Conservation (phyloP, 495 filamentous ascomycete species). For the Penicillium verhagenii region DNA sequence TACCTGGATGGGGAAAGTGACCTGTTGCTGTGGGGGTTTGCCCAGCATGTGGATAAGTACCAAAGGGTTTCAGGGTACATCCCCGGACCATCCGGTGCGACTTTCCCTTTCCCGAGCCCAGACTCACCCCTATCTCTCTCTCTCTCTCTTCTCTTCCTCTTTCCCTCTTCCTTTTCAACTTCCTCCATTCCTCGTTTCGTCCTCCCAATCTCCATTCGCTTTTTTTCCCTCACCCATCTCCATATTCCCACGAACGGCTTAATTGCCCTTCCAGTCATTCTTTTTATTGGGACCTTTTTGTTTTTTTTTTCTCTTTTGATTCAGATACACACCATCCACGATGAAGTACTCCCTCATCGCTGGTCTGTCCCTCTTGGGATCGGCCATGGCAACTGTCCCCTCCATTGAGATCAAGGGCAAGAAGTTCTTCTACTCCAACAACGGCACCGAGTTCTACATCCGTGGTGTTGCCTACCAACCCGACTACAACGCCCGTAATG, state of each 20-base stretch:
- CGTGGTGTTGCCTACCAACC: constrained; percentile 88
- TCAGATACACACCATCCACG: constrained; percentile 15
- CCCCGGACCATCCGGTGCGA: not conserved
- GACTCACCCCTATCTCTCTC: not conserved
- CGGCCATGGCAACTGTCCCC: constrained; percentile 58
- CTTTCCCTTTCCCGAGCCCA: not conserved
- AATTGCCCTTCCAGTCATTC: constrained; percentile 15
- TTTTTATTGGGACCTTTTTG: constrained; percentile 10
- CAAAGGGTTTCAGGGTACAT: not conserved
- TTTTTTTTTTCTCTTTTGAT: constrained; percentile 9
- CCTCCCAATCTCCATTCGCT: constrained; percentile 1
- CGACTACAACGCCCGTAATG: constrained; percentile 45
- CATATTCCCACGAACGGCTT: constrained; percentile 1
- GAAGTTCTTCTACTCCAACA: constrained; percentile 73
- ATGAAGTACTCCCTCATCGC: constrained; percentile 51
- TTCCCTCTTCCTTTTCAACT: constrained; percentile 21
- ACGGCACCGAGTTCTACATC: constrained; percentile 84
- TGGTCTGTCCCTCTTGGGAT: constrained; percentile 49
- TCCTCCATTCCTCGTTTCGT: constrained; percentile 7
- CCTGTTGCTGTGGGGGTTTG: not conserved
- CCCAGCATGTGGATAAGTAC: not conserved
- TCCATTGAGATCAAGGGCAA: constrained; percentile 61
- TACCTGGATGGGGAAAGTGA: not conserved
- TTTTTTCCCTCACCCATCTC: constrained; percentile 6
- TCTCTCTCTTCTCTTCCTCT: constrained; percentile 8